Evolutionary conservation across 805 yeast genomes (phyloP), one percentile per base, ranked within the genome.

Genomic region (Candida sakaeoensis): DNA sequence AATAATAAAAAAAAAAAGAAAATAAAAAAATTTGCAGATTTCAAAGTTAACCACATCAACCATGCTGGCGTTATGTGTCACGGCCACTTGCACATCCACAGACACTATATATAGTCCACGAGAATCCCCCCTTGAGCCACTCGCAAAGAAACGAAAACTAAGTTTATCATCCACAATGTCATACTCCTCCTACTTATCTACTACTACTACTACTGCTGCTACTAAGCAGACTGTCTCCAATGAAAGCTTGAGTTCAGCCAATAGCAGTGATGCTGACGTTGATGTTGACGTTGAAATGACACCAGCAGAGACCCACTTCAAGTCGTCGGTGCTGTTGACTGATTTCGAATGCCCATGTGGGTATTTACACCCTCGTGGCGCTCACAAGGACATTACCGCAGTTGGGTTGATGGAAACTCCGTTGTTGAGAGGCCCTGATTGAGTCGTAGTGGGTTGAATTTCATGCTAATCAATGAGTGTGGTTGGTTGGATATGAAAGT

Each of bases 391-490:
- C 41, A 41, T 55, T 3, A 42, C 26, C 8, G 61, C 62, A n/a
- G 51, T 49, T 18, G 62, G 62, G 3, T 41, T 56, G 7, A 36
- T 53, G 10, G 42, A 41, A 12, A 29, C 21, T 13, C 58, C 60
- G 4, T 45, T 55, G 25, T 43, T 57, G 21, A 39, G 58, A 39
- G 63, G 63, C 10, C 63, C 63, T 1, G 61, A 56, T 25, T 56
- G 41, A 36, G 18, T 26, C 9, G 9, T 7, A 21, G n/a, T 26
- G 5, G 29, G 29, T 26, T 26, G 16, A 28, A 28, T 16, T 25
- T 25, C 28, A 25, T n/a, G n/a, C n/a, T n/a, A n/a, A n/a, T n/a
- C n/a, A n/a, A n/a, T n/a, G n/a, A n/a, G n/a, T n/a, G n/a, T n/a
- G n/a, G n/a, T n/a, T n/a, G n/a, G n/a, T n/a, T n/a, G n/a, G n/a